A percentile compares a stretch with the other conserved stretches of the same genome.
These are phyloP conservation scores for Clarkia xantiana DNA, from an alignment of 345 rosid genomes.

Conservation along the genomic window DNA sequence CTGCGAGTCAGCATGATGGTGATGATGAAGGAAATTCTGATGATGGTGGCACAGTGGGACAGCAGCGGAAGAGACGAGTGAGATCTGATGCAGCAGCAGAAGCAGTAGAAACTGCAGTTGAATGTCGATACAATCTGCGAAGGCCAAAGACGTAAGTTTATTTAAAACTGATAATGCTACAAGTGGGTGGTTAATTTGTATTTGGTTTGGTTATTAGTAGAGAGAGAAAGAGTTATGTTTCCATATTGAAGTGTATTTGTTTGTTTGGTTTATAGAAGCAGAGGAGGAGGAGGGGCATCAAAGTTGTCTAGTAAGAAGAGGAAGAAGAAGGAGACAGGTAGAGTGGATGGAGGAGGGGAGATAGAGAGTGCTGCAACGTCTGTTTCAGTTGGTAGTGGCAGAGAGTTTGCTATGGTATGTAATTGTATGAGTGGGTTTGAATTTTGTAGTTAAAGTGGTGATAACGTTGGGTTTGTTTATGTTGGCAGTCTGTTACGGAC, in stretches of 20 bases:
- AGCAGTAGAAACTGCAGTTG: too few species aligned
- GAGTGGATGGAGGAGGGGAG: slow-evolving; percentile 22
- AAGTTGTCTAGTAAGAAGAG: slow-evolving; percentile 14
- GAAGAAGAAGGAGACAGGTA: slow-evolving; percentile 20
- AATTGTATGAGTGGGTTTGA: slow-evolving; percentile 3
- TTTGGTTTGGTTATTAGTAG: too few species aligned
- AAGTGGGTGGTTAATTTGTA: too few species aligned
- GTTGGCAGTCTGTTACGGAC: background rate
- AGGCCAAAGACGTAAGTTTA: too few species aligned
- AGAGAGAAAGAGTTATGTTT: too few species aligned
- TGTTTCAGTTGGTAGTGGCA: slow-evolving; percentile 30
- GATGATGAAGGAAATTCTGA: slow-evolving; percentile 58
- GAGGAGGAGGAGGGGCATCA: slow-evolving; percentile 17
- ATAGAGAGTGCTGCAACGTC: slow-evolving; percentile 26
- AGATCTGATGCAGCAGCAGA: too few species aligned
- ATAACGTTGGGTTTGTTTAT: background rate
- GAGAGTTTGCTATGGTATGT: slow-evolving; percentile 39
- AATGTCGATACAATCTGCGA: too few species aligned
- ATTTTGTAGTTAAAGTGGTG: background rate
- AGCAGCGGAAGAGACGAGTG: too few species aligned
- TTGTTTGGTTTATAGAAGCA: slow-evolving; percentile 18
- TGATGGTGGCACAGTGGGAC: slow-evolving; percentile 9
- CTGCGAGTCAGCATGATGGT: slow-evolving; percentile 43
- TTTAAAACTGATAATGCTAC: too few species aligned
- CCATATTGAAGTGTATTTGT: background rate